These are phyloP conservation scores for Hanseniaspora pseudoguilliermondii DNA, from an alignment of 805 yeast species.

Conservation along the genomic window DNA sequence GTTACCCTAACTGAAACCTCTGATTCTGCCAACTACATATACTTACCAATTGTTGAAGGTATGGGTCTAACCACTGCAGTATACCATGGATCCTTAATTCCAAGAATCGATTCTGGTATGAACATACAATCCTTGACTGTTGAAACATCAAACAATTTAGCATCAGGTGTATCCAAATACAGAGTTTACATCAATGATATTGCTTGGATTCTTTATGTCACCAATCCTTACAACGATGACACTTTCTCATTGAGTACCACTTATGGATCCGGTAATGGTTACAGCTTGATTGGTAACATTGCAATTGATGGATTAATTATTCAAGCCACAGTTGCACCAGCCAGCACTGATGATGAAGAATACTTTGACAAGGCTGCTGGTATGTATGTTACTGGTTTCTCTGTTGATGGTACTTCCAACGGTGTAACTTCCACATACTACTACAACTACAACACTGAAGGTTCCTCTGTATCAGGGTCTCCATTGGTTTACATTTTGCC, in stretches of 20 bases:
- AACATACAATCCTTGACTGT: conserved; percentile 33
- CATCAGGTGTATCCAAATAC: conserved; percentile 37
- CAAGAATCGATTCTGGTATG: conserved; percentile 34
- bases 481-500: conserved; percentile 42
- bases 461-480: conserved; percentile 35
- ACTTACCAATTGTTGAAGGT: conserved; percentile 44
- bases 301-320: conserved; percentile 31
- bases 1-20: conserved; percentile 29
- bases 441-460: conserved; percentile 38
- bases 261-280: conserved; percentile 27
- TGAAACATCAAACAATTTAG: conserved; percentile 26
- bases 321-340: conserved; percentile 42
- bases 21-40: conserved; percentile 29
- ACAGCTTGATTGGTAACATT: conserved; percentile 28
- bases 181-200: conserved; percentile 36
- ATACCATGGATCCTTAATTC: conserved; percentile 37
- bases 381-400: conserved; percentile 41
- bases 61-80: conserved; percentile 46
- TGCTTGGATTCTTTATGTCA: conserved; percentile 42
- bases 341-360: conserved; percentile 27
- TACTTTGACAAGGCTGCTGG: conserved; percentile 60
- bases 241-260: conserved; percentile 18
- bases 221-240: conserved; percentile 25
- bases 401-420: conserved; percentile 34
- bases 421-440: conserved; percentile 37